Percentiles rank a stretch among this genome's conserved stretches.
Conservation (phyloP, 1,284 basidiomycete genomes). For the Stygiomarasmius scandens region DNA sequence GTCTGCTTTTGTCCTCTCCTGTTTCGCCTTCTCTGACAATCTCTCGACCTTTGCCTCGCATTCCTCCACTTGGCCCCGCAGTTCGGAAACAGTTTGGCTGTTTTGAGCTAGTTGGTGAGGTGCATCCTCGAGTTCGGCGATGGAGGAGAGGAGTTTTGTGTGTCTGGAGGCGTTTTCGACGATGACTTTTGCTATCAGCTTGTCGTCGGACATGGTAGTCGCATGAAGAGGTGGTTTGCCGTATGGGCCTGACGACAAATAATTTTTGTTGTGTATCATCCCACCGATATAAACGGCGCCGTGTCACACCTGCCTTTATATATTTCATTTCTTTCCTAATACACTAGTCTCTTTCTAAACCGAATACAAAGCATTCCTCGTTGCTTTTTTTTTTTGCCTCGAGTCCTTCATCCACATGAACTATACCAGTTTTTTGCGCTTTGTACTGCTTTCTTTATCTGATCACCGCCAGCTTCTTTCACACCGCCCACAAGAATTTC, state of each 20-base stretch:
- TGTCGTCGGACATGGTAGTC: slow-evolving; percentile 11
- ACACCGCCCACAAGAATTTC: not conserved
- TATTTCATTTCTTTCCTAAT: not conserved
- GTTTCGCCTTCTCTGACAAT: slow-evolving; percentile 10
- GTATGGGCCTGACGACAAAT: not conserved
- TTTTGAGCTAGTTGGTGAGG: slow-evolving; percentile 7
- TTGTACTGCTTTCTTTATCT: not conserved
- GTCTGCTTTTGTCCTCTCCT: slow-evolving; percentile 9
- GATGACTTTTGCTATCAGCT: slow-evolving; percentile 13
- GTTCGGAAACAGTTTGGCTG: slow-evolving; percentile 5
- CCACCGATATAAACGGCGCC: not conserved
- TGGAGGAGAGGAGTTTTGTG: slow-evolving; percentile 9
- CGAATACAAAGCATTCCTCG: not conserved
- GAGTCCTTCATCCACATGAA: not conserved
- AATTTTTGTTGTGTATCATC: not conserved
- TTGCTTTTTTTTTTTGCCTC: no score
- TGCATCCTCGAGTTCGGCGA: slow-evolving; percentile 10
- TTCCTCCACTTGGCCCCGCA: slow-evolving; percentile 10
- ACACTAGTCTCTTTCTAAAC: not conserved
- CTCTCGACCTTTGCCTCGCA: slow-evolving; percentile 10
- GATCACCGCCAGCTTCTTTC: not conserved
- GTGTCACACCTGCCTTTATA: not conserved
- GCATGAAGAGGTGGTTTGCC: slow-evolving; percentile 9
- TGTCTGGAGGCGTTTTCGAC: slow-evolving; percentile 13
- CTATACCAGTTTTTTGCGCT: no score